Evolutionary conservation across 1,284 basidiomycete species (phyloP).

Genomic region (Golubevia sp.): DNA sequence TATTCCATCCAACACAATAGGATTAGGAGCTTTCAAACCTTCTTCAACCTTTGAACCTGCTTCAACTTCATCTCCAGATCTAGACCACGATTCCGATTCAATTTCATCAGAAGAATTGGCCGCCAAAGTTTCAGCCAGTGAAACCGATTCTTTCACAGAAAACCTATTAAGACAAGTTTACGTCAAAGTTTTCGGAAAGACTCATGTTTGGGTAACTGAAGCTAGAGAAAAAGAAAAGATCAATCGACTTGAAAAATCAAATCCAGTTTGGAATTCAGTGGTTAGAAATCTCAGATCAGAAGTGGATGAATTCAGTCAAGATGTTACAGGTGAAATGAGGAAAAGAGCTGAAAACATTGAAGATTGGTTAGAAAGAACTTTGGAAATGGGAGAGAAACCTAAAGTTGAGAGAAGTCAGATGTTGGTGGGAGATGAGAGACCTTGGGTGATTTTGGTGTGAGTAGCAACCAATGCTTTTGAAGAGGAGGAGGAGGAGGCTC

Average conservation of each 20-base stretch:
- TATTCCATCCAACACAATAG: not conserved
- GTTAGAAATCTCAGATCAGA: not conserved
- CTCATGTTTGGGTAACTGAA: not conserved
- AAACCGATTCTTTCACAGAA: not conserved
- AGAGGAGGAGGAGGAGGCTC: too few relatives aligned
- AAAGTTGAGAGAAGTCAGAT: too few relatives aligned
- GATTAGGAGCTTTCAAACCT: not conserved
- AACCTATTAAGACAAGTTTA: not conserved
- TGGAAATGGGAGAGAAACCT: not conserved
- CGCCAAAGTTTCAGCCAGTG: not conserved
- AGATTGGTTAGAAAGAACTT: not conserved
- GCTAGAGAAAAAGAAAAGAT: not conserved
- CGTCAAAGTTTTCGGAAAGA: not conserved
- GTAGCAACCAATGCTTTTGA: too few relatives aligned
- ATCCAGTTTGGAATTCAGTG: not conserved
- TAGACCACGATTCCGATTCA: not conserved
- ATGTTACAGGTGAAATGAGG: not conserved
- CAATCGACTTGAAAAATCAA: not conserved
- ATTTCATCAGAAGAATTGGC: not conserved
- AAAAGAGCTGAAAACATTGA: not conserved
- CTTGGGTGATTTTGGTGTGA: not conserved
- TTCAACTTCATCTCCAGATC: not conserved
- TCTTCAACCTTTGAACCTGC: too few relatives aligned
- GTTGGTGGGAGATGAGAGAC: too few relatives aligned
- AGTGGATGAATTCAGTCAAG: too few relatives aligned